Base-by-base conservation (phyloP, 2,329 filamentous ascomycete species). In the Fusarium continuum region DNA sequence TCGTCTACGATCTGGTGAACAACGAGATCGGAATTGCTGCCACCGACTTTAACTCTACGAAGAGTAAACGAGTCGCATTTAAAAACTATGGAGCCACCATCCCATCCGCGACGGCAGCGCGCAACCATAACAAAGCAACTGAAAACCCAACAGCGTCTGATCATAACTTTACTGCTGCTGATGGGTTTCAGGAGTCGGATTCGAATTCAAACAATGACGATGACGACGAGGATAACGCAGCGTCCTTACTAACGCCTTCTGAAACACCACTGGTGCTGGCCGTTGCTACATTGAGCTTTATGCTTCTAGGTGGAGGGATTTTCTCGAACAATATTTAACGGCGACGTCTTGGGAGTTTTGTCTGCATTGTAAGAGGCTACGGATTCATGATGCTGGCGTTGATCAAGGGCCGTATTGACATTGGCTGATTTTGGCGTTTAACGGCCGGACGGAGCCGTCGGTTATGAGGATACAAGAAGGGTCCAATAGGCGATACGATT, bases 1-100 rank as follows among this genome's bases (percentile, higher is more conserved):
- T 87, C 6, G 84, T 87, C 8, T 87, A 86, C 61, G 85, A 88
- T 61, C 74, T 87, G 17, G 78, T 81, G 45, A 87, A 87, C 72
- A 83, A 86, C 69, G 76, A 86, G 67, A 77, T 87, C 51, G 84
- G 71, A 16, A 73, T 88, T 17, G 85, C 84, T 5, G 75, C 78
- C 14, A 85, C 85, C 10, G 77, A 84, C 56, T 86, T 86, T 72
- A 85, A 85, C 70, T 76, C 82, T 2, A 83, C 82, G 2, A 65
- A 73, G 8, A 79, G 78, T 34, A 81, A 84, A 52, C 74, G 86
- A 25, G 77, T 84, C 2, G 70, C 82, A 3, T 86, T 86, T 63
- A 61, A 78, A 16, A 84, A 79, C 71, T 73, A 77, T 9, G 78
- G 81, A 20, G 83, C 82, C 1, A 61, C 71, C 4, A 85, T 86